Evolutionary conservation across 306 rosid genomes (phyloP), one percentile per base, ranked within the genome.

Genomic region (Psophocarpus tetragonolobus): DNA sequence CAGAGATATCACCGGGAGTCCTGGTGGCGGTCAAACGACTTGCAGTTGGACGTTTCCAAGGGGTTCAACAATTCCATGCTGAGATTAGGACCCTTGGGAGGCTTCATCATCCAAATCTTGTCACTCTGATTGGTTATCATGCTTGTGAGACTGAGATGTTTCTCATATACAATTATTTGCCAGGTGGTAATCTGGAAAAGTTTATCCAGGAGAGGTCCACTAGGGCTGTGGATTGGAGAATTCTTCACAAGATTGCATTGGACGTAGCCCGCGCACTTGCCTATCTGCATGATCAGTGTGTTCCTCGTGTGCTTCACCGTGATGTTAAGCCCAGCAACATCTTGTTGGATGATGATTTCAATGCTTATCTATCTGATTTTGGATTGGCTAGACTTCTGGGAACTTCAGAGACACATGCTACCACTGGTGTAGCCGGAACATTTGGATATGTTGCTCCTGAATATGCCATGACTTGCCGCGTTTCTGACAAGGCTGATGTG

Each of bases 241-340:
- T 86, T 56, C 96, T 92, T 77, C 92, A 90, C 92, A 90, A 90
- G 91, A 92, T 92, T 68, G 97, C 96, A 30, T 68, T 92, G 77
- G 97, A 92, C 82, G 87, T 92, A 66, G 91, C 96, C 47, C 92
- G 96, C 2, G 97, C 97, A 9, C 96, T 92, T 6, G 89, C 97
- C 21, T 92, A 92, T 86, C 86, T 92, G 29, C 97, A 92, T 26
- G 97, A 92, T 47, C 88, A 86, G 81, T 92, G 97, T 53, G 96
- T 90, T 6, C 97, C 97, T 0, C 93, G 97, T 0, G 97, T 92
- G 26, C 92, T 92, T 35, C 97, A 92, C 69, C 93, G 97, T 0
- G 97, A 92, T 20, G 97, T 92, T 77, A 92, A 92, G 84, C 97
- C 97, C 7, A 92, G 97, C 82, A 92, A 92, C 71, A 92, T 92